phyloP scores from a whole-genome alignment of 78 protist genomes.

The Chrysochromulina tobinii region DNA sequence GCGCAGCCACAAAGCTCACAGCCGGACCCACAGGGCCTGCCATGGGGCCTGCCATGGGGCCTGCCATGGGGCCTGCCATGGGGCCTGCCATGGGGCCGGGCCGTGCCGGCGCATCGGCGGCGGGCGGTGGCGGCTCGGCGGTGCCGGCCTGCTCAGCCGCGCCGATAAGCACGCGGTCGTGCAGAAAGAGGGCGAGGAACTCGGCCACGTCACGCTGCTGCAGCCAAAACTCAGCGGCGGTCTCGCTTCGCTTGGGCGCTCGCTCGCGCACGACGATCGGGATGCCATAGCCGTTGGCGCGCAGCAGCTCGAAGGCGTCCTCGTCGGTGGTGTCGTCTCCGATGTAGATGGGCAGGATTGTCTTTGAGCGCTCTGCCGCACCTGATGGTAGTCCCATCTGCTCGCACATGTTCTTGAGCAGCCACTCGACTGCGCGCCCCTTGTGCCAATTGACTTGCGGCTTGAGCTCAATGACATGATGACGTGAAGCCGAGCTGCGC shows the following conservation, averaged over 20 bases:
- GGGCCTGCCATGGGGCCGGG: too few species aligned
- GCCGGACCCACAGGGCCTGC: too few species aligned
- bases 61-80: too few species aligned
- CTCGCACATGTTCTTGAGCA: constrained; percentile 8
- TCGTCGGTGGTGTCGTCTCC: constrained; percentile 10
- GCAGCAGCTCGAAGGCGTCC: background rate
- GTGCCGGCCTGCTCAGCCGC: too few species aligned
- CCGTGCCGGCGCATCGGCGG: too few species aligned
- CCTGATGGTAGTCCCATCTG: background rate
- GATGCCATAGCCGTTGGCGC: background rate
- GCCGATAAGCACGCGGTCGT: background rate
- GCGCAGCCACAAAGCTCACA: too few species aligned
- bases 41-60: too few species aligned
- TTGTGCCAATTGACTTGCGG: background rate
- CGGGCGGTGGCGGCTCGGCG: too few species aligned
- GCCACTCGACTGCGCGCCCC: background rate
- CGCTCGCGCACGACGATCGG: background rate
- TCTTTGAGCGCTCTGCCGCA: background rate
- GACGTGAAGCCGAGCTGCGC: too few species aligned
- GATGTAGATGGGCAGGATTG: background rate
- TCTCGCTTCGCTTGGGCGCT: background rate
- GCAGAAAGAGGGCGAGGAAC: background rate
- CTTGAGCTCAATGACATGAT: too few species aligned
- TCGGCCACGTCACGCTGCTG: background rate
- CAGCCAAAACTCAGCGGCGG: constrained; percentile 15